Percentiles rank a stretch among this genome's conserved stretches.
phyloP scores from a whole-genome alignment of 2,329 filamentous ascomycete genomes.

The Ascochyta clinopodiicola region DNA sequence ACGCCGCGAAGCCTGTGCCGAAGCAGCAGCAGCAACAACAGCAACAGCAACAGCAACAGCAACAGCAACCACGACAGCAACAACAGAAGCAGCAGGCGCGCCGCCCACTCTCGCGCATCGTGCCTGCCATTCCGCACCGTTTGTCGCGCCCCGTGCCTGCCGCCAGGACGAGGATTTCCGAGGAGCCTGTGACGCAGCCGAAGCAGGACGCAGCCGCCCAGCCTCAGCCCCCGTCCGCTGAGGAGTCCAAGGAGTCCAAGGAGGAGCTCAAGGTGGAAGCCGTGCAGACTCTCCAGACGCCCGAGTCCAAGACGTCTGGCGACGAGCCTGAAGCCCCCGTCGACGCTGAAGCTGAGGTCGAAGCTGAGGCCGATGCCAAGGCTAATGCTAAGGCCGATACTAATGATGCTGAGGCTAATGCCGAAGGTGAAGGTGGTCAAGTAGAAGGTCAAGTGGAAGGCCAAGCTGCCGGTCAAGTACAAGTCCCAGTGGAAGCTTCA shows the following conservation, averaged over 20 bases:
- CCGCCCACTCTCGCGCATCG: constrained; percentile 41
- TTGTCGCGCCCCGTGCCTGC: constrained; percentile 36
- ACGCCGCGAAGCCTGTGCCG: background rate
- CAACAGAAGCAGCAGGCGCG: constrained; percentile 36
- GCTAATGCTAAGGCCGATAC: background rate
- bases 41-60: constrained; percentile 30
- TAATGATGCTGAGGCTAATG: too few species aligned
- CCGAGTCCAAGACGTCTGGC: constrained; percentile 35
- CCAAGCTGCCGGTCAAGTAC: too few species aligned
- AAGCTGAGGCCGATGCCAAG: background rate
- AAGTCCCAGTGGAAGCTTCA: too few species aligned
- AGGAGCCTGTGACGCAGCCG: constrained; percentile 28
- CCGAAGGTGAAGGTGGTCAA: too few species aligned
- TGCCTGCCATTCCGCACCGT: constrained; percentile 48
- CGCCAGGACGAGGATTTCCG: constrained; percentile 38
- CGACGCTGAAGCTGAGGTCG: constrained; percentile 9
- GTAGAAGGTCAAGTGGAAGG: too few species aligned
- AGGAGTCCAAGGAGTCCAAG: constrained; percentile 22
- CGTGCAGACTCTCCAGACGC: constrained; percentile 33
- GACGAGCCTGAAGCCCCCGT: constrained; percentile 19
- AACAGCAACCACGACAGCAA: background rate
- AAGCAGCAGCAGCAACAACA: too few species aligned
- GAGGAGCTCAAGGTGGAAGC: constrained; percentile 20
- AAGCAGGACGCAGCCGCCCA: constrained; percentile 18
- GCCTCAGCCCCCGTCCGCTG: constrained; percentile 13